Conservation (phyloP, 1,284 basidiomycete species). For the Austroboletus olivaceoglutinosus region DNA sequence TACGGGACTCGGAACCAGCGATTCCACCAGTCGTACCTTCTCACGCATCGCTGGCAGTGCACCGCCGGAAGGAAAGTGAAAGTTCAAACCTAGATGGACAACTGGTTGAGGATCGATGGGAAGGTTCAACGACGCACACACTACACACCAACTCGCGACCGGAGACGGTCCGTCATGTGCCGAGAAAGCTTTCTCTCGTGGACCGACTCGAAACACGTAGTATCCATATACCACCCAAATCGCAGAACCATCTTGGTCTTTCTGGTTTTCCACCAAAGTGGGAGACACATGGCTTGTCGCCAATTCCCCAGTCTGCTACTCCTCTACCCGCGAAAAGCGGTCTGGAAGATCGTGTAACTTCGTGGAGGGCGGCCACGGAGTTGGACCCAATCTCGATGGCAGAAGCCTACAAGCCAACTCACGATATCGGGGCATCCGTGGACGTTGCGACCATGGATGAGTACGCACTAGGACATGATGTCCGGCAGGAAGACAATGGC, state of each 20-base stretch:
- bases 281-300: slow-evolving; percentile 45
- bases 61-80: slow-evolving; percentile 53
- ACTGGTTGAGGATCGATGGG: slow-evolving; percentile 39
- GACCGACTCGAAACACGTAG: slow-evolving; percentile 55
- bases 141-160: slow-evolving; percentile 17
- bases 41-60: slow-evolving; percentile 37
- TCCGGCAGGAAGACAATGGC: slow-evolving; percentile 35
- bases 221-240: slow-evolving; percentile 34
- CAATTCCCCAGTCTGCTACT: slow-evolving; percentile 61
- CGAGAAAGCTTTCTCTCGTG: slow-evolving; percentile 64
- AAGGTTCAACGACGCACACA: slow-evolving; percentile 29
- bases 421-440: slow-evolving; percentile 5
- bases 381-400: slow-evolving; percentile 48
- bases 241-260: slow-evolving; percentile 23
- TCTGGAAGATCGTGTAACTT: slow-evolving; percentile 56
- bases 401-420: slow-evolving; percentile 27
- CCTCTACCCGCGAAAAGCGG: slow-evolving; percentile 49
- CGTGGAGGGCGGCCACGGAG: slow-evolving; percentile 61
- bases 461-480: slow-evolving; percentile 17
- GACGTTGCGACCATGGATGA: slow-evolving; percentile 18
- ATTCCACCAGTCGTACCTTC: slow-evolving; percentile 41
- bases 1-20: slow-evolving; percentile 12
- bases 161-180: slow-evolving; percentile 46
- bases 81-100: slow-evolving; percentile 48
- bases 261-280: slow-evolving; percentile 30